phyloP scores from a whole-genome alignment of 371 early-diverging fungal species.

The Lichtheimia ramosa region DNA sequence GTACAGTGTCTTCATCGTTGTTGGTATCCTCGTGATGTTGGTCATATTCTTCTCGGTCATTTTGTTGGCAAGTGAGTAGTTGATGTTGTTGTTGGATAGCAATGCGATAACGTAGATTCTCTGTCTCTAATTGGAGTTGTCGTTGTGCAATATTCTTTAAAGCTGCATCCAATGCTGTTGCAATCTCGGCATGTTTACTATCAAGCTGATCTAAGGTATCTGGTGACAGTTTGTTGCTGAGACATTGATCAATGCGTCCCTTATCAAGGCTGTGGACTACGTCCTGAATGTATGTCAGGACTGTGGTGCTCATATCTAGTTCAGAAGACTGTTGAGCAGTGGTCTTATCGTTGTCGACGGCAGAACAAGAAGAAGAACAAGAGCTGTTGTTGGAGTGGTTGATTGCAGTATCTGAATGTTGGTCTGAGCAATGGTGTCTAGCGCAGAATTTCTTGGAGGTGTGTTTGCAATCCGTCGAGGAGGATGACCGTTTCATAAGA shows the following conservation, averaged over 20 bases:
- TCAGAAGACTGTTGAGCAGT: background rate
- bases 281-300: constrained; percentile 27
- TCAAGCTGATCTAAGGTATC: constrained; percentile 11
- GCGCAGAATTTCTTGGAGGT: constrained; percentile 23
- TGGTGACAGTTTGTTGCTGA: constrained; percentile 8
- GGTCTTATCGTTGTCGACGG: background rate
- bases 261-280: constrained; percentile 27
- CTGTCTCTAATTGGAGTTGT: constrained; percentile 39
- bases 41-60: constrained; percentile 4
- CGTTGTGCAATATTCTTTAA: constrained; percentile 40
- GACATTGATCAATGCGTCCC: constrained; percentile 27
- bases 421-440: background rate
- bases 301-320: constrained; percentile 13
- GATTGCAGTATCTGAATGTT: too few species aligned
- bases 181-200: constrained; percentile 15
- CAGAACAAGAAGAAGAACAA: constrained; percentile 15
- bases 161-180: constrained; percentile 23
- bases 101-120: constrained; percentile 37
- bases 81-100: constrained; percentile 43
- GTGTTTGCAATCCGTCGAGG: constrained; percentile 18
- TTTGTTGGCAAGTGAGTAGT: constrained; percentile 13
- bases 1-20: background rate
- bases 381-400: background rate
- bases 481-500: constrained; percentile 39
- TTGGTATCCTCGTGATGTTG: constrained; percentile 1